phyloP scores from a whole-genome alignment of 192 early-diverging fungal species.

The Entomortierella beljakovae region DNA sequence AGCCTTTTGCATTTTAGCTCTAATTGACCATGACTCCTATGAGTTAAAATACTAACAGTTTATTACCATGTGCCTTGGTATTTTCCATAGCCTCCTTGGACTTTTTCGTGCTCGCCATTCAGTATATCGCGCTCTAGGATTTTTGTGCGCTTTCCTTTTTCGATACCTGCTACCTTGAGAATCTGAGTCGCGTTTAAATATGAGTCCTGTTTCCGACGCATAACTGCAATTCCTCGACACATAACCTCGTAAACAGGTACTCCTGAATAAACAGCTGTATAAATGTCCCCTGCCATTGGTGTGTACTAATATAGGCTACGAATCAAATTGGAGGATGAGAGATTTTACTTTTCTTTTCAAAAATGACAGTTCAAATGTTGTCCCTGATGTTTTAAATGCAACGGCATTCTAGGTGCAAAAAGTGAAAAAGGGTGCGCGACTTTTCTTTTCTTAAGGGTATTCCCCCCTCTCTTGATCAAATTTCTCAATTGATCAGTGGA shows the following conservation, averaged over 20 bases:
- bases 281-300: conserved; percentile 55
- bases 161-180: conserved; percentile 89
- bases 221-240: conserved; percentile 77
- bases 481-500: too few relatives aligned
- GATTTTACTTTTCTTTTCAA: too few relatives aligned
- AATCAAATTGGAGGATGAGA: too few relatives aligned
- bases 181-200: conserved; percentile 95
- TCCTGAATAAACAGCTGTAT: conserved; percentile 71
- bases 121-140: conserved; percentile 90
- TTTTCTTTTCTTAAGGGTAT: too few relatives aligned
- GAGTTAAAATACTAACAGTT: neutral
- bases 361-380: too few relatives aligned
- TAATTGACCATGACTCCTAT: too few relatives aligned
- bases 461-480: too few relatives aligned
- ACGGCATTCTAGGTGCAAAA: too few relatives aligned
- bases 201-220: conserved; percentile 83
- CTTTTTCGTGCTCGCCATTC: conserved; percentile 87
- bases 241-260: conserved; percentile 86
- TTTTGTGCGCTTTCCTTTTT: conserved; percentile 87
- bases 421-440: too few relatives aligned
- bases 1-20: neutral
- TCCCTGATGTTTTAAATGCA: too few relatives aligned
- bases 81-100: conserved; percentile 96
- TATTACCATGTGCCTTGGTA: conserved; percentile 91
- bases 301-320: neutral